Conservation (phyloP, 2,329 filamentous ascomycete species). For the Fusarium heterosporum region DNA sequence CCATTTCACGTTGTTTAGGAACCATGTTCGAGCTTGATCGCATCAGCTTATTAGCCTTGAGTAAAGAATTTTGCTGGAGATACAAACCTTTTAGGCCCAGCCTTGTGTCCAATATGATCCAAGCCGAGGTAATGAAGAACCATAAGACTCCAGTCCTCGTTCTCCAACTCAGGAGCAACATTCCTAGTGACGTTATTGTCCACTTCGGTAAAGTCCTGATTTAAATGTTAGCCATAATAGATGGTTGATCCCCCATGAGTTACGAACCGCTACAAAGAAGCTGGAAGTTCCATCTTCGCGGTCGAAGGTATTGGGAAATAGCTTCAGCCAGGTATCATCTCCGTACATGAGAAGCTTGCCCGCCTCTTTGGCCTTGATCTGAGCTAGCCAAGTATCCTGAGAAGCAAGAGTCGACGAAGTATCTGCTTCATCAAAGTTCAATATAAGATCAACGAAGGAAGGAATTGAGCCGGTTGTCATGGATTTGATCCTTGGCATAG, state of each 20-base stretch:
- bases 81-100: conserved; percentile 81
- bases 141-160: conserved; percentile 90
- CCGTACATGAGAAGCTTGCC: conserved; percentile 94
- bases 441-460: conserved; percentile 94
- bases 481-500: conserved; percentile 97
- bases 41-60: conserved; percentile 5
- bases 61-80: background rate
- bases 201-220: conserved; percentile 94
- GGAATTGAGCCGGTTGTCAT: conserved; percentile 98
- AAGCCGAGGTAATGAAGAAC: conserved; percentile 95
- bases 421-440: conserved; percentile 96
- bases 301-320: conserved; percentile 90
- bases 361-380: conserved; percentile 78
- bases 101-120: conserved; percentile 97
- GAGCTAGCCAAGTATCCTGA: conserved; percentile 96
- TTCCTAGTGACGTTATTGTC: conserved; percentile 97
- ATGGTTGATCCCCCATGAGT: background rate
- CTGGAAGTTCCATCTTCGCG: conserved; percentile 93
- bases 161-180: conserved; percentile 78
- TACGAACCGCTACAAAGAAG: conserved; percentile 94
- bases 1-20: conserved; percentile 95
- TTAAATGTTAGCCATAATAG: conserved; percentile 4
- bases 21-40: conserved; percentile 82
- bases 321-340: conserved; percentile 97
- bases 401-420: conserved; percentile 86